phyloP scores from a whole-genome alignment of 768 basidiomycete species.

The Floccularia luteovirens region DNA sequence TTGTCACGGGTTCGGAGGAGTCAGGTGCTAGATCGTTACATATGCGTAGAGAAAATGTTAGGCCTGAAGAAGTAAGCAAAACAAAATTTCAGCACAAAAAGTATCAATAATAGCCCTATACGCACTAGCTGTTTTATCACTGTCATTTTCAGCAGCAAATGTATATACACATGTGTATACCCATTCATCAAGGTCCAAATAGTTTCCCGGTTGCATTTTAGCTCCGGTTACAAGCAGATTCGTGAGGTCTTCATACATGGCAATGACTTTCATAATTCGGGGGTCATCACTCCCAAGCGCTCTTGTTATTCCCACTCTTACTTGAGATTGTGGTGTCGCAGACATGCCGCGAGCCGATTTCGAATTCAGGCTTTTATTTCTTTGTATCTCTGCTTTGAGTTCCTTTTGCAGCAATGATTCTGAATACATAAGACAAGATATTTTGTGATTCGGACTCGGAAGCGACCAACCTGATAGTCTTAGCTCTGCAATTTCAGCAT shows the following conservation, averaged over 20 bases:
- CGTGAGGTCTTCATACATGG: conserved; percentile 82
- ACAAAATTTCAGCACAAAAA: too few species aligned
- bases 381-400: conserved; percentile 57
- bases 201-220: conserved; percentile 29
- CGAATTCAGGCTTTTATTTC: conserved; percentile 33
- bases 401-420: conserved; percentile 37
- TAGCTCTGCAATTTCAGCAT: conserved; percentile 37
- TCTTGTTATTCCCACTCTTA: conserved; percentile 24
- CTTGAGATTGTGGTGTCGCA: conserved; percentile 21
- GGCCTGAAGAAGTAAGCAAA: conserved; percentile 35
- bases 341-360: conserved; percentile 33
- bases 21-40: conserved; percentile 30
- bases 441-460: background rate
- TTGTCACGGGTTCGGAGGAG: conserved; percentile 20
- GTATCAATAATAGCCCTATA: conserved; percentile 23
- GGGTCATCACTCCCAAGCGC: conserved; percentile 40
- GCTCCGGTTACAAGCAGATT: conserved; percentile 67
- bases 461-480: conserved; percentile 36
- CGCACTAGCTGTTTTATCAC: conserved; percentile 19
- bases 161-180: conserved; percentile 64
- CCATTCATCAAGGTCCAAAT: conserved; percentile 50
- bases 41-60: conserved; percentile 52
- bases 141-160: conserved; percentile 26
- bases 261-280: conserved; percentile 52
- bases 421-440: conserved; percentile 1